These are phyloP conservation scores for Cryptosporidium bovis DNA, from an alignment of 169 alveolate genomes.

Conservation along the genomic window DNA sequence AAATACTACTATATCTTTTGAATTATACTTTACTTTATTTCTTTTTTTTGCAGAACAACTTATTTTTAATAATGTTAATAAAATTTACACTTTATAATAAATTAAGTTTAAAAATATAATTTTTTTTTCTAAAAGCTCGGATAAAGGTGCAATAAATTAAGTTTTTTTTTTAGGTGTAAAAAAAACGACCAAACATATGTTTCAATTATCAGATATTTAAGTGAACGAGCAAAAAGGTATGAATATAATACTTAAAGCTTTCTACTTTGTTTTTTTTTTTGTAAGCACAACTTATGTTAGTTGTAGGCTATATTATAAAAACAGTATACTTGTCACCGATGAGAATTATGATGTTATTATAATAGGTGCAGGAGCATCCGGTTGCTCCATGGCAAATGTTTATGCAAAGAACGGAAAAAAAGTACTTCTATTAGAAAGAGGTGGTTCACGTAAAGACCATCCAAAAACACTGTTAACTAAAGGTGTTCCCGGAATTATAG, in stretches of 20 bases:
- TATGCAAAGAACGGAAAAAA: conserved; percentile 65
- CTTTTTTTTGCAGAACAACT: too few species aligned
- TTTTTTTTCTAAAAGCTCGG: not conserved
- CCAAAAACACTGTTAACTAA: conserved; percentile 49
- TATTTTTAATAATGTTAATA: not conserved
- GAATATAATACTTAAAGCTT: not conserved
- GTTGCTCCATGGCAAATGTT: conserved; percentile 71
- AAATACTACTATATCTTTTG: too few species aligned
- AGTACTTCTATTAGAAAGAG: conserved; percentile 67
- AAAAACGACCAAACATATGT: not conserved
- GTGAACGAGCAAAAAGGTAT: not conserved
- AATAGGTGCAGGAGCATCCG: conserved; percentile 72
- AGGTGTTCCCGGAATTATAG: conserved; percentile 67
- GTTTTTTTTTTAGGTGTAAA: not conserved
- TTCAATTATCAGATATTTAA: not conserved
- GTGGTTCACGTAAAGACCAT: conserved; percentile 62
- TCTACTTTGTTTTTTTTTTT: not conserved
- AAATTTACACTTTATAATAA: not conserved
- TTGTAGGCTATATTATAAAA: conserved; percentile 27
- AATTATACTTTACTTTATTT: too few species aligned
- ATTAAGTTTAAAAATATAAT: not conserved
- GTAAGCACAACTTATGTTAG: not conserved
- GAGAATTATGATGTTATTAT: conserved; percentile 65
- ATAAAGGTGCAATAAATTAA: not conserved
- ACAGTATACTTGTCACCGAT: conserved; percentile 14